A percentile compares a stretch with the other conserved stretches of the same genome.
These are phyloP conservation scores for Atalantia buxifolia DNA, from an alignment of 345 rosid species.

Conservation along the genomic window DNA sequence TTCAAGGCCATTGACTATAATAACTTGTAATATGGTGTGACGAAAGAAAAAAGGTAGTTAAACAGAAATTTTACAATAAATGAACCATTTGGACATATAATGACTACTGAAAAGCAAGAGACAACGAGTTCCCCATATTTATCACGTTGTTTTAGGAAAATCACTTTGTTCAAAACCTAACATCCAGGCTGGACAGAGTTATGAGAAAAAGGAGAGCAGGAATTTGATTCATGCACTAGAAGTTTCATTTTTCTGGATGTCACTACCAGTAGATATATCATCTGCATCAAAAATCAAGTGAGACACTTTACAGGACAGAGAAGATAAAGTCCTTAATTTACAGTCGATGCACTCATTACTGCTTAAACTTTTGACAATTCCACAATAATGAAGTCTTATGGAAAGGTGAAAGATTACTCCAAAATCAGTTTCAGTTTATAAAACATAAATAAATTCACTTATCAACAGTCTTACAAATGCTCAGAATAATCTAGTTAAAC, in stretches of 20 bases:
- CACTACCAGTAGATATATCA: neutral
- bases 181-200: neutral
- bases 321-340: constrained; percentile 3
- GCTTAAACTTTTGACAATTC: neutral
- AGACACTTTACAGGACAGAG: neutral
- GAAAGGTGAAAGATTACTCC: neutral
- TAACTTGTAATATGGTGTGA: neutral
- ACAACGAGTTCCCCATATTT: neutral
- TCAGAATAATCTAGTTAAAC: neutral
- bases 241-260: neutral
- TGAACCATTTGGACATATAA: neutral
- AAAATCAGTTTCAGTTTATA: neutral
- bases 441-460: neutral
- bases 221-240: neutral
- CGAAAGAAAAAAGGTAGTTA: neutral
- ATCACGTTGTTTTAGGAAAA: neutral
- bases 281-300: neutral
- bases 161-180: neutral
- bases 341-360: neutral
- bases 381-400: neutral
- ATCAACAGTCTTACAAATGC: neutral
- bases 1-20: neutral
- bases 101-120: neutral
- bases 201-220: neutral
- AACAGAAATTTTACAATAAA: neutral